A percentile compares a stretch with the other conserved stretches of the same genome.
phyloP scores from a whole-genome alignment of 2,329 filamentous ascomycete species.

The Trichoderma asperellum region DNA sequence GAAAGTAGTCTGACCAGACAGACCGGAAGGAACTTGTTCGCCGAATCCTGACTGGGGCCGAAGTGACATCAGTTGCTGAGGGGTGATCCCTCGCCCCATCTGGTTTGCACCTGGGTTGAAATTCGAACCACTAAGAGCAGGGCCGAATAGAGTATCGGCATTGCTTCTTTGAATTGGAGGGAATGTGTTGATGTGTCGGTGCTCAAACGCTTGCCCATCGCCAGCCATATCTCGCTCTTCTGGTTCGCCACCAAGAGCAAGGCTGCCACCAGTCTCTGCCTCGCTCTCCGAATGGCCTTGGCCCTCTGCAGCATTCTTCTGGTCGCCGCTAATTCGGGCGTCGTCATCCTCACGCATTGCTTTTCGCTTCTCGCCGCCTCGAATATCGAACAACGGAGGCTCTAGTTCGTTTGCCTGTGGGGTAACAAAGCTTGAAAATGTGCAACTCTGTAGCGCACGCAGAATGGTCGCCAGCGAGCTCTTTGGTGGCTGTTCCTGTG shows the following conservation, averaged over 20 bases:
- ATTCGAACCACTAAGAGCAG: slow-evolving; percentile 51
- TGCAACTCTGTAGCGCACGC: slow-evolving; percentile 45
- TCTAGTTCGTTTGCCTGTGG: slow-evolving; percentile 35
- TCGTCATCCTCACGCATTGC: slow-evolving; percentile 75
- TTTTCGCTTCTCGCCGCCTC: slow-evolving; percentile 80
- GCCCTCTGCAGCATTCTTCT: slow-evolving; percentile 52
- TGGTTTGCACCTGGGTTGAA: slow-evolving; percentile 57
- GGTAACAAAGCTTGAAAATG: slow-evolving; percentile 36
- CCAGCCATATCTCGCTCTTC: slow-evolving; percentile 71
- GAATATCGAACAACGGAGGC: slow-evolving; percentile 80
- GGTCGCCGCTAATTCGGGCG: slow-evolving; percentile 51
- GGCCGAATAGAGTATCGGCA: slow-evolving; percentile 59
- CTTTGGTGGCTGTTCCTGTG: slow-evolving; percentile 29
- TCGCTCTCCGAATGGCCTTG: slow-evolving; percentile 68
- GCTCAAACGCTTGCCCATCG: slow-evolving; percentile 57
- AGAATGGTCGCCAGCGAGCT: slow-evolving; percentile 44
- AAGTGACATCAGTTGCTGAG: slow-evolving; percentile 72
- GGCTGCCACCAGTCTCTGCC: slow-evolving; percentile 78
- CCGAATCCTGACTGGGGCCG: slow-evolving; percentile 64
- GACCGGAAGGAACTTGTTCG: slow-evolving; percentile 63
- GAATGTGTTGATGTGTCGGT: slow-evolving; percentile 70
- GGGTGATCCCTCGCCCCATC: slow-evolving; percentile 72
- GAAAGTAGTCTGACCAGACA: slow-evolving; percentile 55
- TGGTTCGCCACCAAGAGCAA: slow-evolving; percentile 89
- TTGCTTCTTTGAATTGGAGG: slow-evolving; percentile 73